phyloP scores from a whole-genome alignment of 805 yeast species.

The Kluyveromyces nonfermentans region DNA sequence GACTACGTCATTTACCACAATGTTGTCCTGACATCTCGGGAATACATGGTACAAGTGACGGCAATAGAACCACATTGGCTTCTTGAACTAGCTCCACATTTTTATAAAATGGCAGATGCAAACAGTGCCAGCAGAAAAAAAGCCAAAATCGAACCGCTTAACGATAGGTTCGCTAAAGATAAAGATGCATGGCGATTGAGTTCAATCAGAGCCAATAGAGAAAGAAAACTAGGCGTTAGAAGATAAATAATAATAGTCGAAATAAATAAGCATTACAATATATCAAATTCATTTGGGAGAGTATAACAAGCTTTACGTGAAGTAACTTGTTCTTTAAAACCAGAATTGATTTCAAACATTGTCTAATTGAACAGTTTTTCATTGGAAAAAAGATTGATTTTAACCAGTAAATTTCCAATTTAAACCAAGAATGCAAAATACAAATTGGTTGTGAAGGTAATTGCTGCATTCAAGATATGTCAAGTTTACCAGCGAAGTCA shows the following conservation, averaged over 20 bases:
- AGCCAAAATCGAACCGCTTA: conserved; percentile 67
- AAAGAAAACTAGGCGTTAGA: conserved; percentile 23
- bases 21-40: conserved; percentile 71
- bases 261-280: no score
- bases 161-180: conserved; percentile 46
- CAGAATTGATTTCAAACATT: no score
- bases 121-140: conserved; percentile 43
- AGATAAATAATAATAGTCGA: conserved; percentile 7
- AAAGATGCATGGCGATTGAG: conserved; percentile 75
- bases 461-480: neutral
- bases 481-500: conserved; percentile 20
- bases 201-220: conserved; percentile 28
- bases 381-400: no score
- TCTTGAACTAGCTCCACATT: conserved; percentile 57
- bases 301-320: no score
- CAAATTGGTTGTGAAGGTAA: neutral
- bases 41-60: conserved; percentile 85
- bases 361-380: no score
- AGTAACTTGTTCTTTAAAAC: no score
- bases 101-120: conserved; percentile 56
- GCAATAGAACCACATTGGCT: conserved; percentile 80
- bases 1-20: conserved; percentile 80
- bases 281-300: no score
- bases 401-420: neutral
- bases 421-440: neutral